Percentiles rank a stretch among this genome's conserved stretches.
phyloP scores from a whole-genome alignment of 768 basidiomycete genomes.

The Mrakia gelida region DNA sequence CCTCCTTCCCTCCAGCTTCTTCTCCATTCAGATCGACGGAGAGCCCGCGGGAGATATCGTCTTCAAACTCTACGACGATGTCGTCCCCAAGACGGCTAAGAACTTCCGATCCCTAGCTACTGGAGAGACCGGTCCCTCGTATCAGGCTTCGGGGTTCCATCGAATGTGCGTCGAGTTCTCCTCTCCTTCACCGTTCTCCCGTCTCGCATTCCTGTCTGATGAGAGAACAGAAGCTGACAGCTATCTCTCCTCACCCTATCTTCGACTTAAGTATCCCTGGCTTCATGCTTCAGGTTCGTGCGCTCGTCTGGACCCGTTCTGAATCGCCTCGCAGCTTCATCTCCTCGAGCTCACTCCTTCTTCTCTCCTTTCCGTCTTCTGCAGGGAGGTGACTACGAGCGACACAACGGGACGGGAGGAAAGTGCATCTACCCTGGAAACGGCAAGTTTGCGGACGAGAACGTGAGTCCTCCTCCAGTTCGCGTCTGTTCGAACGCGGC shows the following conservation, averaged over 20 bases:
- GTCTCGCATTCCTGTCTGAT: not conserved
- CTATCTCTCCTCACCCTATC: not conserved
- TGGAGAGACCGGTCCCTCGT: constrained; percentile 44
- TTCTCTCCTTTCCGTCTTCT: not conserved
- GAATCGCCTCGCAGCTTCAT: not conserved
- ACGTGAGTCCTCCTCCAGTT: constrained; percentile 34
- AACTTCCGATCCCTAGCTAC: constrained; percentile 75
- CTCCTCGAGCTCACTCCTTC: not conserved
- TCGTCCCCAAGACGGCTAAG: constrained; percentile 34
- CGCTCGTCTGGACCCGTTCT: not conserved
- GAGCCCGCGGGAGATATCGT: constrained; percentile 21
- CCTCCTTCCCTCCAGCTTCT: constrained; percentile 9
- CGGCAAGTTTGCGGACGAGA: constrained; percentile 43
- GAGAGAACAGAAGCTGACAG: not conserved
- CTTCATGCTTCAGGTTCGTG: constrained; percentile 10
- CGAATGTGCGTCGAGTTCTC: not conserved
- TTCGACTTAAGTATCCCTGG: constrained; percentile 2
- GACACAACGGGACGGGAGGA: constrained; percentile 46
- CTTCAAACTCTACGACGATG: constrained; percentile 30
- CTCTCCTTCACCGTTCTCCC: not conserved
- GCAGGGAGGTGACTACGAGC: constrained; percentile 74
- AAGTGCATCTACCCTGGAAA: constrained; percentile 44
- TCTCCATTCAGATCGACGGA: constrained; percentile 27
- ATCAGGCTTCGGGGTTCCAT: constrained; percentile 44
- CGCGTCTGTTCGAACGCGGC: constrained; percentile 20